Percentiles rank a stretch among this genome's conserved stretches.
These are phyloP conservation scores for Trichoderma hamatum DNA, from an alignment of 2,329 filamentous ascomycete genomes.

Conservation along the genomic window DNA sequence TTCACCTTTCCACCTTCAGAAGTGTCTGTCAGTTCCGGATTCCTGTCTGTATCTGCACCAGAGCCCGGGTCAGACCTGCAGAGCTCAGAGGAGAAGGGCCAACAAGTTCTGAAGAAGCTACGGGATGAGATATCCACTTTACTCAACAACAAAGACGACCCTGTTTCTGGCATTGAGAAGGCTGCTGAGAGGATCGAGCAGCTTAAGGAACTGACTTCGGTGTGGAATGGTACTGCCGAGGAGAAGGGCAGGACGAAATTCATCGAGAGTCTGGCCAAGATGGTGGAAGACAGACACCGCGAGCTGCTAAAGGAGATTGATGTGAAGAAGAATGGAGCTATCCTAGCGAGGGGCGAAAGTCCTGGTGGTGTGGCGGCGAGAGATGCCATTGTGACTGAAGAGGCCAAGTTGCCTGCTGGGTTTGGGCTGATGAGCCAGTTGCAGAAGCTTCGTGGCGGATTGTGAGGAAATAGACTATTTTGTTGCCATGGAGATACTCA, in stretches of 20 bases:
- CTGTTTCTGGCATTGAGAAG: slow-evolving; percentile 69
- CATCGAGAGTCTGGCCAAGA: slow-evolving; percentile 77
- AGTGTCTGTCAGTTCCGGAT: slow-evolving; percentile 78
- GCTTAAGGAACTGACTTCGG: slow-evolving; percentile 71
- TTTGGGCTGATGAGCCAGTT: slow-evolving; percentile 66
- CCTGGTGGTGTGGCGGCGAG: slow-evolving; percentile 34
- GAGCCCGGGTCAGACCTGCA: slow-evolving; percentile 66
- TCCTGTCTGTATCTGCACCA: slow-evolving; percentile 87
- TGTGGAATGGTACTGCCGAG: slow-evolving; percentile 96
- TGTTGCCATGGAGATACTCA: neutral
- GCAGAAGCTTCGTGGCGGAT: slow-evolving; percentile 60
- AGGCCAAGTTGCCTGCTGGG: slow-evolving; percentile 52
- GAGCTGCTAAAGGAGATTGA: slow-evolving; percentile 58
- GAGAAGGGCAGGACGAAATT: slow-evolving; percentile 83
- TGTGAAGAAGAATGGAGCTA: slow-evolving; percentile 38
- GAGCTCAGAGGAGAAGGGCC: slow-evolving; percentile 82
- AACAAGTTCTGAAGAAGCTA: slow-evolving; percentile 72
- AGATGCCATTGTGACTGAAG: slow-evolving; percentile 41
- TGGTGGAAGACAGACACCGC: slow-evolving; percentile 75
- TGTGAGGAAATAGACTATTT: slow-evolving; percentile 38
- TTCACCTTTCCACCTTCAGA: slow-evolving; percentile 91
- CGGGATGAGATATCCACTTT: slow-evolving; percentile 72
- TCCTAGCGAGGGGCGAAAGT: slow-evolving; percentile 33
- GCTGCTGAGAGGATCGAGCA: slow-evolving; percentile 76
- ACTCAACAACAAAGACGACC: slow-evolving; percentile 59